Percentiles rank a stretch among this genome's conserved stretches.
Conservation (phyloP, 2,329 filamentous ascomycete genomes). For the Macrophomina pseudophaseolina region DNA sequence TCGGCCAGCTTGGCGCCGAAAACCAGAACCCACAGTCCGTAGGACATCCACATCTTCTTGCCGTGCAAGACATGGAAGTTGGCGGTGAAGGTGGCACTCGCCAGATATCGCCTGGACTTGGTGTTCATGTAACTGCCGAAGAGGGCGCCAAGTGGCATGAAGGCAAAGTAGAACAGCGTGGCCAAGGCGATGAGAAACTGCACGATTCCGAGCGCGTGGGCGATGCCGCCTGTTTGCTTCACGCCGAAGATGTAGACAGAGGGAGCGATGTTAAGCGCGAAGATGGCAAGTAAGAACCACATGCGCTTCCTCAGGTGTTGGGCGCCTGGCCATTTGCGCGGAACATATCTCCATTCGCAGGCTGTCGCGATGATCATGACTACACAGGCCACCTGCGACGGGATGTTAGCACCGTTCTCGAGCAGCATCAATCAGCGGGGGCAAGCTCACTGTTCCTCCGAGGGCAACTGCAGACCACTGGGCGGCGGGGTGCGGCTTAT, state of each 20-base stretch:
- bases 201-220: slow-evolving; percentile 80
- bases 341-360: slow-evolving; percentile 92
- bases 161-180: slow-evolving; percentile 63
- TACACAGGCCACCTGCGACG: slow-evolving; percentile 65
- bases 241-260: slow-evolving; percentile 85
- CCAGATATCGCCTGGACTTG: slow-evolving; percentile 90
- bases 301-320: slow-evolving; percentile 93
- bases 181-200: slow-evolving; percentile 87
- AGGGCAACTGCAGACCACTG: slow-evolving; percentile 85
- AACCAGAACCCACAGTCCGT: slow-evolving; percentile 86
- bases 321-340: slow-evolving; percentile 90
- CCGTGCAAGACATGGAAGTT: slow-evolving; percentile 85
- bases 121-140: slow-evolving; percentile 62
- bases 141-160: slow-evolving; percentile 42
- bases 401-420: too few relatives aligned
- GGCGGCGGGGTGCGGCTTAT: slow-evolving; percentile 70
- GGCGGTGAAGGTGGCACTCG: slow-evolving; percentile 97
- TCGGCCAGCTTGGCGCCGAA: slow-evolving; percentile 91
- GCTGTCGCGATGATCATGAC: slow-evolving; percentile 91
- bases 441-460: slow-evolving; percentile 66
- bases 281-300: slow-evolving; percentile 78
- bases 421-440: too few relatives aligned
- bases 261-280: slow-evolving; percentile 82
- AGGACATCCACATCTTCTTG: slow-evolving; percentile 98
- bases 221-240: slow-evolving; percentile 61